Conservation (phyloP, 2,329 filamentous ascomycete genomes). For the Albophoma yamanashiensis region DNA sequence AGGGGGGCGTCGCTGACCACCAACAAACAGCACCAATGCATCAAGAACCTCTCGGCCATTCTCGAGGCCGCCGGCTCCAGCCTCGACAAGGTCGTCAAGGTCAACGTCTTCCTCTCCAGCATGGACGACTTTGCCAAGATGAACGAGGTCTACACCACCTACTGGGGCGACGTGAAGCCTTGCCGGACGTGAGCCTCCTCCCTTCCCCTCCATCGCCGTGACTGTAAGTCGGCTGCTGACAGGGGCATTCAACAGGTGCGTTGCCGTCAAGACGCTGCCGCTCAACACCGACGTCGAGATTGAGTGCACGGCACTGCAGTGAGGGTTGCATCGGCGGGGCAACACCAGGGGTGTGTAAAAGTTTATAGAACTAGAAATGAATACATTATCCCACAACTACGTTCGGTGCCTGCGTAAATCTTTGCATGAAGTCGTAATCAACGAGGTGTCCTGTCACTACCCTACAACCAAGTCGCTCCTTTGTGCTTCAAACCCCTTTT, state of each 20-base stretch:
- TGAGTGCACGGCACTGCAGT: slow-evolving; percentile 19
- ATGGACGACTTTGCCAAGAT: slow-evolving; percentile 68
- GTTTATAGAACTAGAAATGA: not conserved
- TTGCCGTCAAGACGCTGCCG: slow-evolving; percentile 23
- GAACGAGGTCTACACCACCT: slow-evolving; percentile 63
- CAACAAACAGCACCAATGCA: slow-evolving; percentile 43
- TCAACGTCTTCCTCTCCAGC: slow-evolving; percentile 60
- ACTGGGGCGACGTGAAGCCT: slow-evolving; percentile 46
- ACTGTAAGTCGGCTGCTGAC: not conserved
- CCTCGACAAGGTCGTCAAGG: slow-evolving; percentile 59
- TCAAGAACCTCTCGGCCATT: slow-evolving; percentile 60
- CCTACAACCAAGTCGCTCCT: not conserved
- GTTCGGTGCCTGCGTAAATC: not conserved
- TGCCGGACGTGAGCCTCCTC: slow-evolving; percentile 25
- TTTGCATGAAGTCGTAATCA: not conserved
- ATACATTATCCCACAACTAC: not conserved
- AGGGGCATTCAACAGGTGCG: slow-evolving; percentile 12
- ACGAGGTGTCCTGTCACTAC: not conserved
- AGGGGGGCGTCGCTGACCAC: not conserved
- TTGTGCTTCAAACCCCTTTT: slow-evolving; percentile 35
- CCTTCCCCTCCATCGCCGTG: not conserved
- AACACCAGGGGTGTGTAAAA: not conserved
- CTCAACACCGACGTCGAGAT: slow-evolving; percentile 22
- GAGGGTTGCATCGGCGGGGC: not conserved
- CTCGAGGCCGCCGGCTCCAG: slow-evolving; percentile 56